Conservation (phyloP, 176 grass and related monocot genomes). For the Oryza meridionalis region DNA sequence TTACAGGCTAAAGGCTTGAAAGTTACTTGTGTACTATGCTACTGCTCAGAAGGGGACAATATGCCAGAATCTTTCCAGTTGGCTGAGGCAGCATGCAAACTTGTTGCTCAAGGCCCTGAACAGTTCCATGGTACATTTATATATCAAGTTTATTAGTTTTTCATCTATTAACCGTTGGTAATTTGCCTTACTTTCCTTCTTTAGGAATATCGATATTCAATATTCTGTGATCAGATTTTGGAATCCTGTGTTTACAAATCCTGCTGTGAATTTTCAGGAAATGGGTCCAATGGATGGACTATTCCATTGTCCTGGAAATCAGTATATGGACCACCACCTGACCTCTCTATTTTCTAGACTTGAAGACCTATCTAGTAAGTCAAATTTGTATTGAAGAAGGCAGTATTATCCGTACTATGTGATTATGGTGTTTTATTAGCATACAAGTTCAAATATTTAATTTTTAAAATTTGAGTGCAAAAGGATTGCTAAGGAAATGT, state of each 20-base stretch:
- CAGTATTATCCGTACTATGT: neutral
- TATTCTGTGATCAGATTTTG: constrained; percentile 27
- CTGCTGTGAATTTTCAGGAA: constrained; percentile 52
- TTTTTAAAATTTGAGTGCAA: neutral
- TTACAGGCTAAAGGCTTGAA: constrained; percentile 76
- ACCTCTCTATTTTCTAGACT: constrained; percentile 79
- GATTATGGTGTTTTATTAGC: neutral
- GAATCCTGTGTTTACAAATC: constrained; percentile 10
- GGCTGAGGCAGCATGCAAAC: constrained; percentile 69
- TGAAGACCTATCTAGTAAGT: constrained; percentile 41
- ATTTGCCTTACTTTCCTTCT: neutral
- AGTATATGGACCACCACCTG: constrained; percentile 89
- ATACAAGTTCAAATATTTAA: constrained; percentile 5
- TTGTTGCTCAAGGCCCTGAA: constrained; percentile 62
- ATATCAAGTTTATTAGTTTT: neutral
- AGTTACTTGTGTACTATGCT: constrained; percentile 85
- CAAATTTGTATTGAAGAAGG: constrained; percentile 3
- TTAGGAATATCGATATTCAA: constrained; percentile 13
- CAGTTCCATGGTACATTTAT: constrained; percentile 64
- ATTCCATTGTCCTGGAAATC: constrained; percentile 93
- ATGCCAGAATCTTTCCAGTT: constrained; percentile 93
- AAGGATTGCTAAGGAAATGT: neutral
- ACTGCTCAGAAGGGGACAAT: constrained; percentile 97
- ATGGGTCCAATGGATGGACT: constrained; percentile 63
- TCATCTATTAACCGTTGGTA: neutral